Evolutionary conservation across 1,284 basidiomycete species (phyloP).

Genomic region (Apiotrichum brassicae): DNA sequence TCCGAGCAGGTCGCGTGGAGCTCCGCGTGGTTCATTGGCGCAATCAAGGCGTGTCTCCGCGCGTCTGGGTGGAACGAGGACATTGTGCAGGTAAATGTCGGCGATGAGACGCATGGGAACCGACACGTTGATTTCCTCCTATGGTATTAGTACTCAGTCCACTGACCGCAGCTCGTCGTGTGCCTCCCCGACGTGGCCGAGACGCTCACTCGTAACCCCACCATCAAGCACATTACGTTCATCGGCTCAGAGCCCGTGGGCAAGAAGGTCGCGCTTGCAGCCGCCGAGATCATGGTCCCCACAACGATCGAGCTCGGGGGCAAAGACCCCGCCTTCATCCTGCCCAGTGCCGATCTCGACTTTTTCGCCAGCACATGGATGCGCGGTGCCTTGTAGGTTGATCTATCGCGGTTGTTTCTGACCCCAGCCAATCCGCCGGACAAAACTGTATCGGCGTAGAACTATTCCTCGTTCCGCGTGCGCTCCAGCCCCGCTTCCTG

Average conservation of each 20-base stretch:
- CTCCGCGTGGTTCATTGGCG: conserved; percentile 68
- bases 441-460: conserved; percentile 98
- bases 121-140: no score
- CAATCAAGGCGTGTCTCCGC: conserved; percentile 64
- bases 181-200: conserved; percentile 84
- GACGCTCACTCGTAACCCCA: conserved; percentile 68
- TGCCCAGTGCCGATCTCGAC: conserved; percentile 48
- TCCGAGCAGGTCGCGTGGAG: conserved; percentile 90
- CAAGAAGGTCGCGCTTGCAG: conserved; percentile 70
- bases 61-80: conserved; percentile 73
- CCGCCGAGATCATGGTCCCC: conserved; percentile 77
- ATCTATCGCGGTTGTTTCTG: not conserved
- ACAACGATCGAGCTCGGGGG: conserved; percentile 82
- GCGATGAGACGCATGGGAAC: not conserved
- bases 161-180: conserved; percentile 55
- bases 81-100: conserved; percentile 61
- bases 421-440: conserved; percentile 49
- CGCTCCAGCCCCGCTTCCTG: conserved; percentile 56
- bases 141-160: no score
- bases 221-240: conserved; percentile 64
- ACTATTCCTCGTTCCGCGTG: conserved; percentile 59
- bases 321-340: conserved; percentile 53
- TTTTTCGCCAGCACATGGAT: conserved; percentile 56
- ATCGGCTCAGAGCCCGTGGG: conserved; percentile 92
- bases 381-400: conserved; percentile 78